These are phyloP conservation scores for Russula dissimulans DNA, from an alignment of 768 basidiomycete genomes.

Conservation along the genomic window DNA sequence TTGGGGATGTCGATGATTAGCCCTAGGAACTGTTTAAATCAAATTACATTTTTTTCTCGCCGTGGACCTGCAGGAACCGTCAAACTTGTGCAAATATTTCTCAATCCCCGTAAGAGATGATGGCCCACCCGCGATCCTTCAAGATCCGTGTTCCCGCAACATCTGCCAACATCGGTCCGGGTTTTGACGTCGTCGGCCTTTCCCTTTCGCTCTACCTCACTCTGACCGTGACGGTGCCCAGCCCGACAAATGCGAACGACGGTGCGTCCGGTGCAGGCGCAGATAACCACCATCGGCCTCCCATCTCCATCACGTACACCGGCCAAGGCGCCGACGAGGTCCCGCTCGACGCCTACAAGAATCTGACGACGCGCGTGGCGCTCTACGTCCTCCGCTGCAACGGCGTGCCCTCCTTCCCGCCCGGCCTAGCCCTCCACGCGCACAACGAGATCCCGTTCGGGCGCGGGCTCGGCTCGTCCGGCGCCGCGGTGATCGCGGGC, in stretches of 20 bases:
- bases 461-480: conserved; percentile 93
- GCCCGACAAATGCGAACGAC: conserved; percentile 13
- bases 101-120: background rate
- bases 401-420: conserved; percentile 62
- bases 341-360: conserved; percentile 91
- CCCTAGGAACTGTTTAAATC: background rate
- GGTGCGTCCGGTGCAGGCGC: conserved; percentile 18
- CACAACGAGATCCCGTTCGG: conserved; percentile 97
- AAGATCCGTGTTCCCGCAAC: conserved; percentile 89
- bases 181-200: conserved; percentile 98
- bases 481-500: conserved; percentile 97
- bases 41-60: too few relatives aligned
- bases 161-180: conserved; percentile 96
- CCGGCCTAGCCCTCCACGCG: conserved; percentile 62
- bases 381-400: conserved; percentile 96
- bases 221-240: conserved; percentile 48
- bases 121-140: conserved; percentile 29
- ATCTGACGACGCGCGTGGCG: conserved; percentile 93
- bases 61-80: background rate
- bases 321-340: conserved; percentile 90
- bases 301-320: conserved; percentile 65
- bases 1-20: conserved; percentile 20
- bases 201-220: conserved; percentile 82
- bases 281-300: conserved; percentile 29
- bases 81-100: background rate